Evolutionary conservation across 441 rosid genomes (phyloP).

Genomic region (Populus hybrid): DNA sequence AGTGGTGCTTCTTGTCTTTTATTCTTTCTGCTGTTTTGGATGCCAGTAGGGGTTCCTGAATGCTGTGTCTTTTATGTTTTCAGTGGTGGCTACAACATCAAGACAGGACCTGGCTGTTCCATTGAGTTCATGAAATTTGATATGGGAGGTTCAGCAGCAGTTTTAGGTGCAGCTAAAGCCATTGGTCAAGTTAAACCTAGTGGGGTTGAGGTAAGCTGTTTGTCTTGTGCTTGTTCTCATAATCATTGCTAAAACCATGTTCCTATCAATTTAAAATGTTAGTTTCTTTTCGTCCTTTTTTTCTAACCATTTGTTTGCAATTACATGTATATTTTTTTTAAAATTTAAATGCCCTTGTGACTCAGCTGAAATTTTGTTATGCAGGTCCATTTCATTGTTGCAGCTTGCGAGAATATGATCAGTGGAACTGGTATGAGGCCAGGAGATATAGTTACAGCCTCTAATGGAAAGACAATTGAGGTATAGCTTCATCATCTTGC

Average conservation of each 20-base stretch:
- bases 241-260: background rate
- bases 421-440: constrained; percentile 99
- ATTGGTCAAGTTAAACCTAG: constrained; percentile 86
- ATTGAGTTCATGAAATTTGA: constrained; percentile 92
- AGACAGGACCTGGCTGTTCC: constrained; percentile 79
- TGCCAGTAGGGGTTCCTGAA: constrained; percentile 12
- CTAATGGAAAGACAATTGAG: constrained; percentile 94
- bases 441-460: constrained; percentile 87
- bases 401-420: constrained; percentile 98
- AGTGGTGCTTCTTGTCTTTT: background rate
- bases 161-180: constrained; percentile 91
- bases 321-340: background rate
- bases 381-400: constrained; percentile 88
- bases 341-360: background rate
- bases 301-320: background rate
- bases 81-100: constrained; percentile 97
- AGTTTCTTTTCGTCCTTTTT: background rate
- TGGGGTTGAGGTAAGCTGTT: constrained; percentile 66
- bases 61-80: constrained; percentile 17
- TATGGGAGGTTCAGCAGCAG: constrained; percentile 97
- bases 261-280: background rate
- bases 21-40: background rate
- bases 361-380: constrained; percentile 4
- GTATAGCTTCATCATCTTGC: constrained; percentile 27
- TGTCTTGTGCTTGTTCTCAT: background rate